Evolutionary conservation across 805 yeast species (phyloP), one percentile per base, ranked within the genome.

Genomic region (Saccharomycopsis sp.): DNA sequence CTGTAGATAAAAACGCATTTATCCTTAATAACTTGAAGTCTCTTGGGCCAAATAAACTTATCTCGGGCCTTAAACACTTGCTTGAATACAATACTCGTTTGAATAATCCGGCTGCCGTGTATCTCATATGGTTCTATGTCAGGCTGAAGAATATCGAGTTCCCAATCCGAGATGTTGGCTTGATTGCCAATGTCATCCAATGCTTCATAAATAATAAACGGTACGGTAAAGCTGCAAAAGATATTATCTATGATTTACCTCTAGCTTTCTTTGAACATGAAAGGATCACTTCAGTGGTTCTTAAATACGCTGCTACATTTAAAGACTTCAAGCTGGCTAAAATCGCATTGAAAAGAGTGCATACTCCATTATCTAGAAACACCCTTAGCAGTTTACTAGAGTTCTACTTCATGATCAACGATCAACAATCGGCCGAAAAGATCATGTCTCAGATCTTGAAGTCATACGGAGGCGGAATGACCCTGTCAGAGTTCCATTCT

Each of bases 41-140:
- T 15, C 47, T 25, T 2, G 22, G 25, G 14, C 23, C 52, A 20
- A 41, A 44, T 47, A 47, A 56, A n/a, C 38, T 53, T 47, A 15
- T 3, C 12, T 19, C 25, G 8, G 17, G 29, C 25, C 9, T 54
- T 2, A 41, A 25, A n/a, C 49, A 49, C 2, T 22, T 58, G 35
- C 22, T 58, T 14, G 23, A 34, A 53, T 22, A 35, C 17, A 58
- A 58, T 38, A 29, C 47, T 41, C 34, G 38, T 12, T 29, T 22
- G 15, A 58, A 58, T 22, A 58, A 58, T 47, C 38, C 52, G 12
- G 56, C 57, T n/a, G 25, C 60, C 2, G 54, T 50, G 14, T 58
- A 58, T 19, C 44, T 51, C 19, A 29, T 58, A 25, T 58, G 60
- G 60, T 35, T 49, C 23, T 25, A 24, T 3, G 12, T 58, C 20